phyloP scores from a whole-genome alignment of 768 basidiomycete genomes.

The Coprinopsis marcescibilis region DNA sequence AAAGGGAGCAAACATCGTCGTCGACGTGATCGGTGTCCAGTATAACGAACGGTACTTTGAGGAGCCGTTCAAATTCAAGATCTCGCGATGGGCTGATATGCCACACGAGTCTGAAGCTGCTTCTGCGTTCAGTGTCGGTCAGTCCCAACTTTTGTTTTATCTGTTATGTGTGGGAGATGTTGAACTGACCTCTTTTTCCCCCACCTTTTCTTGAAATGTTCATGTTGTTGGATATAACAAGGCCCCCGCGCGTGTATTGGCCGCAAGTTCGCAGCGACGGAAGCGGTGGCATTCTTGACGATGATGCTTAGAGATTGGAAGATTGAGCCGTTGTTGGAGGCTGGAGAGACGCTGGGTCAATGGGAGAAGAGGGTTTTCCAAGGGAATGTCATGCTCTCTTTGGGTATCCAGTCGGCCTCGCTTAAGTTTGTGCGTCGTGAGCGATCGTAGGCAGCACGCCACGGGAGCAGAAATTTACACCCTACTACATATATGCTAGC shows the following conservation, averaged over 20 bases:
- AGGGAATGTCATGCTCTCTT: slow-evolving; percentile 28
- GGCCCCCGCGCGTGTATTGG: slow-evolving; percentile 26
- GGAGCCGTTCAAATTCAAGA: slow-evolving; percentile 41
- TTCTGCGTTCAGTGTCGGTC: slow-evolving; percentile 38
- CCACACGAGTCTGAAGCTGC: slow-evolving; percentile 21
- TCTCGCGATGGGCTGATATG: slow-evolving; percentile 45
- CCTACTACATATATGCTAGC: too few relatives aligned
- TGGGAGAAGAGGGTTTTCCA: slow-evolving; percentile 35
- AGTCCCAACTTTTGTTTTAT: slow-evolving; percentile 1
- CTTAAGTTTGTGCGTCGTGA: slow-evolving; percentile 27
- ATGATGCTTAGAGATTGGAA: slow-evolving; percentile 38
- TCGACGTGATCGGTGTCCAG: slow-evolving; percentile 46
- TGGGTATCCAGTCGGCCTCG: slow-evolving; percentile 29
- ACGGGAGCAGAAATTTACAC: too few relatives aligned
- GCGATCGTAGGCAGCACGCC: too few relatives aligned
- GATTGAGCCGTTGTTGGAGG: slow-evolving; percentile 38
- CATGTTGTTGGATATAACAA: not conserved
- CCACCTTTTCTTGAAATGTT: too few relatives aligned
- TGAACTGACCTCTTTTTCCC: too few relatives aligned
- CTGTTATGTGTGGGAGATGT: not conserved
- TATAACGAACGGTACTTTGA: slow-evolving; percentile 47
- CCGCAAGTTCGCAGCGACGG: slow-evolving; percentile 9
- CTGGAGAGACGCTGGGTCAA: slow-evolving; percentile 31
- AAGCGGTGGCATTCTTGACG: slow-evolving; percentile 8
- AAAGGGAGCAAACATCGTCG: slow-evolving; percentile 35